Percentiles rank a stretch among this genome's conserved stretches.
phyloP scores from a whole-genome alignment of 306 rosid species.

The Cicer chorassanicum region DNA sequence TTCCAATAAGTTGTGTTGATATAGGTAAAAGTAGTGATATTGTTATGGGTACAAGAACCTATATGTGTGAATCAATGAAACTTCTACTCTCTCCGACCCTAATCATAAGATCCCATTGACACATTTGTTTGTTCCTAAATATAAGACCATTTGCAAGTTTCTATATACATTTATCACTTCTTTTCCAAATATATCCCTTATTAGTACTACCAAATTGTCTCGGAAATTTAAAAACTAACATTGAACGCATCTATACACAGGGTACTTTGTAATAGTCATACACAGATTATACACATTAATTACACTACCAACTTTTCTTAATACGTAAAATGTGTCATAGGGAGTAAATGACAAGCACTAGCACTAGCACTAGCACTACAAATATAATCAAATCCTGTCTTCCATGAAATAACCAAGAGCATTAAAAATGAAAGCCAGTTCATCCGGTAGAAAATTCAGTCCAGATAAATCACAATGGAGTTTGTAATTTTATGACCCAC shows the following conservation, averaged over 20 bases:
- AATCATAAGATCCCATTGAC: too few species aligned
- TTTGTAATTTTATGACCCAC: slow-evolving; percentile 2
- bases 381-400: background rate
- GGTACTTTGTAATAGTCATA: too few species aligned
- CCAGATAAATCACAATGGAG: background rate
- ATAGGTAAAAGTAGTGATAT: background rate
- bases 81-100: background rate
- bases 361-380: background rate
- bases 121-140: too few species aligned
- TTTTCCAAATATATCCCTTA: too few species aligned
- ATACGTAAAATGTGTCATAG: too few species aligned
- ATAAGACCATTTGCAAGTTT: too few species aligned
- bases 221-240: too few species aligned
- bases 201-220: too few species aligned
- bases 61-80: background rate
- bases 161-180: too few species aligned
- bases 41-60: background rate
- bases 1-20: background rate
- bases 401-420: background rate
- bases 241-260: too few species aligned
- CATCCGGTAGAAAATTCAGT: background rate
- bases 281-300: too few species aligned
- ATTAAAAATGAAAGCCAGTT: background rate
- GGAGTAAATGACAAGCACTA: background rate
- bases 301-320: too few species aligned